A percentile compares a stretch with the other conserved stretches of the same genome.
Conservation (phyloP, 805 yeast genomes). For the Pichia occidentalis region DNA sequence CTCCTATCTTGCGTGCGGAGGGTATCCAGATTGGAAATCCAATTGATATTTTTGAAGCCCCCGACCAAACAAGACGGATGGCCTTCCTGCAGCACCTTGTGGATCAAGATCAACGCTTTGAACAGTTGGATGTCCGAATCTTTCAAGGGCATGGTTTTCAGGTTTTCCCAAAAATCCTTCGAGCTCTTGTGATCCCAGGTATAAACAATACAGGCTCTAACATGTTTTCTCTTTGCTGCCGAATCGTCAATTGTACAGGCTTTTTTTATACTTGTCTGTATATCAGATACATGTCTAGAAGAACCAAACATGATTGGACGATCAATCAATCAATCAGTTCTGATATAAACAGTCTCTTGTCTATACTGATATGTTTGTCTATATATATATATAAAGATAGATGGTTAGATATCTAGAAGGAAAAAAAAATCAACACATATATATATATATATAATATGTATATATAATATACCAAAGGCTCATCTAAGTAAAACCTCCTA, state of each 20-base stretch:
- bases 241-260: constrained; percentile 82
- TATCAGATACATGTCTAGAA: constrained; percentile 32
- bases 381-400: too few relatives aligned
- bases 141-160: constrained; percentile 74
- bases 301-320: constrained; percentile 18
- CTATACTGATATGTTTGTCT: too few relatives aligned
- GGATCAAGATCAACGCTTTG: constrained; percentile 78
- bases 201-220: constrained; percentile 88
- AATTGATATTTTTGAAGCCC: constrained; percentile 70
- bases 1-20: constrained; percentile 40
- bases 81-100: constrained; percentile 97
- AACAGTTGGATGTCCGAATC: constrained; percentile 78
- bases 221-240: constrained; percentile 95
- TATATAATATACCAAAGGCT: too few relatives aligned
- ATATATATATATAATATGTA: too few relatives aligned
- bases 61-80: constrained; percentile 78
- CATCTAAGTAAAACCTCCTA: too few relatives aligned
- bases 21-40: constrained; percentile 68
- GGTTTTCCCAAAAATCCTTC: constrained; percentile 75
- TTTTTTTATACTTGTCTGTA: constrained; percentile 55
- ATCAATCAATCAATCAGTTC: too few relatives aligned
- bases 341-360: too few relatives aligned
- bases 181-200: constrained; percentile 94
- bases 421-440: too few relatives aligned
- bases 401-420: too few relatives aligned